Percentiles rank a stretch among this genome's conserved stretches.
phyloP scores from a whole-genome alignment of 805 yeast species.

The Cyberlindnera mycetangii region DNA sequence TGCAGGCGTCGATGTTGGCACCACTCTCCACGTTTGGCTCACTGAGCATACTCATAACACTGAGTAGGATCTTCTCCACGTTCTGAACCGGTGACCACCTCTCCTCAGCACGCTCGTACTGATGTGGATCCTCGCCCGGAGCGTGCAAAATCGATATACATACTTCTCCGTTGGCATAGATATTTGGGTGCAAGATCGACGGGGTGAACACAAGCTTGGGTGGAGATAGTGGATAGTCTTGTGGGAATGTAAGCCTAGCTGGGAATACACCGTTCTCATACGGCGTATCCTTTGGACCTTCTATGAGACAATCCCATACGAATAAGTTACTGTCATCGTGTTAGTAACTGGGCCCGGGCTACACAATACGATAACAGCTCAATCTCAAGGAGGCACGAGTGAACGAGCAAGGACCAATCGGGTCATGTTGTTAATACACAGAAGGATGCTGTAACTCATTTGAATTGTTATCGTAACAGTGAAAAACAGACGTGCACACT shows the following conservation, averaged over 20 bases:
- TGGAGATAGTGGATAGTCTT: slow-evolving; percentile 80
- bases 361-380: not conserved
- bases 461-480: too few species aligned
- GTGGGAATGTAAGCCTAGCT: slow-evolving; percentile 68
- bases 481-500: too few species aligned
- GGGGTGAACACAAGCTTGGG: slow-evolving; percentile 76
- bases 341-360: too few species aligned
- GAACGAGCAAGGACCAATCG: not conserved
- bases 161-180: slow-evolving; percentile 91
- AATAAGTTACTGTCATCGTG: slow-evolving; percentile 46
- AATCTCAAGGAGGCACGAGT: too few species aligned
- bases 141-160: slow-evolving; percentile 94
- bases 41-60: slow-evolving; percentile 94
- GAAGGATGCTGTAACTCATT: too few species aligned
- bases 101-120: slow-evolving; percentile 93
- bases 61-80: slow-evolving; percentile 90
- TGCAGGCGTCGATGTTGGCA: slow-evolving; percentile 78
- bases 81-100: slow-evolving; percentile 98
- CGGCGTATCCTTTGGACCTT: slow-evolving; percentile 82
- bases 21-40: slow-evolving; percentile 97
- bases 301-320: slow-evolving; percentile 79
- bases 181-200: slow-evolving; percentile 87
- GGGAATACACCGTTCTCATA: slow-evolving; percentile 88
- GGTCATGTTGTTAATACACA: not conserved
- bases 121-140: slow-evolving; percentile 96